Conservation (phyloP, 2,329 filamentous ascomycete genomes). For the Xylaria sp. region DNA sequence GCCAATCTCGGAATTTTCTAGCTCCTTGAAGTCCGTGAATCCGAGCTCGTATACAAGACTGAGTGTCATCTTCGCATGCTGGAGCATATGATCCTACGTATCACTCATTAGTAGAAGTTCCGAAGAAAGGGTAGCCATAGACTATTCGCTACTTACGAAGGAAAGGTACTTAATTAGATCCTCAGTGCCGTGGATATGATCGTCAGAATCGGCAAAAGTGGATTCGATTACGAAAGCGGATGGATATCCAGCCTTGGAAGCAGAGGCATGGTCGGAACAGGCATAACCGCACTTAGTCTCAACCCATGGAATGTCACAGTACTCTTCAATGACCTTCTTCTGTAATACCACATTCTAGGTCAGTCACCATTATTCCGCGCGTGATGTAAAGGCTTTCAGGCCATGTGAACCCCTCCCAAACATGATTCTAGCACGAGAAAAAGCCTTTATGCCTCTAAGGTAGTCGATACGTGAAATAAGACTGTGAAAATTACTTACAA, state of each 20-base stretch:
- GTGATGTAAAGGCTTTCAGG: not conserved
- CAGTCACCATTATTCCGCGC: slow-evolving; percentile 4
- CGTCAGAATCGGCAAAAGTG: slow-evolving; percentile 72
- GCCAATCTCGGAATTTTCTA: slow-evolving; percentile 49
- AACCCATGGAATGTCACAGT: slow-evolving; percentile 88
- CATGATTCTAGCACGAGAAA: not conserved
- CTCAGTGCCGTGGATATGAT: slow-evolving; percentile 75
- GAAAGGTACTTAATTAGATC: slow-evolving; percentile 77
- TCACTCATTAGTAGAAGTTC: slow-evolving; percentile 11
- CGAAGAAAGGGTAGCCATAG: not conserved
- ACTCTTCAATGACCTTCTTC: slow-evolving; percentile 84
- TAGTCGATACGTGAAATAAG: not conserved
- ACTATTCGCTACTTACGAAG: slow-evolving; percentile 58
- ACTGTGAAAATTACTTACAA: slow-evolving; percentile 53
- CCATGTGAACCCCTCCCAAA: not conserved
- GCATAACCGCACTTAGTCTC: slow-evolving; percentile 91
- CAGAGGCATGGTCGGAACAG: slow-evolving; percentile 79
- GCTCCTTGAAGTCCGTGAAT: slow-evolving; percentile 73
- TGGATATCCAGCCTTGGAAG: slow-evolving; percentile 78
- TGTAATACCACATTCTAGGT: slow-evolving; percentile 3
- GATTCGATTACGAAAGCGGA: slow-evolving; percentile 81
- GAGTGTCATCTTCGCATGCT: slow-evolving; percentile 87
- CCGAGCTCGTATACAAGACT: slow-evolving; percentile 86
- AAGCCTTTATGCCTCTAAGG: not conserved
- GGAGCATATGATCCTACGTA: slow-evolving; percentile 79